These are phyloP conservation scores for Penicillium goetzii DNA, from an alignment of 495 filamentous ascomycete species.

Conservation along the genomic window DNA sequence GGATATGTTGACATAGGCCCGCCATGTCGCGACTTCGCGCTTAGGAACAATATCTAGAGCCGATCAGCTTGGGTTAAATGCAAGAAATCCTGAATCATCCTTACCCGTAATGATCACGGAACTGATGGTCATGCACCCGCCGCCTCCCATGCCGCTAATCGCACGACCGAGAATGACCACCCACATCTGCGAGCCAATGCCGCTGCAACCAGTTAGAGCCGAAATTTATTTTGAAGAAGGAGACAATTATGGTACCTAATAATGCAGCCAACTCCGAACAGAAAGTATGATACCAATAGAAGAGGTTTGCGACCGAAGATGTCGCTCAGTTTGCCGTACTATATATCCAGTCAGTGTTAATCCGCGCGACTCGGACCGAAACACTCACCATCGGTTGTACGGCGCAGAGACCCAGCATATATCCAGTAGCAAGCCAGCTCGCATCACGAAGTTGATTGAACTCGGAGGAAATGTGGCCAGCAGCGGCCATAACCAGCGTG, in stretches of 20 bases:
- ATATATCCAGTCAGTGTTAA: conserved; percentile 1
- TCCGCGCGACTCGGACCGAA: too few species aligned
- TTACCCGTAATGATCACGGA: conserved; percentile 64
- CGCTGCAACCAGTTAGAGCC: conserved; percentile 40
- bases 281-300: conserved; percentile 43
- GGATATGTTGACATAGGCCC: conserved; percentile 67
- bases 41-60: conserved; percentile 60
- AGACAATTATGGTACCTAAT: conserved; percentile 31
- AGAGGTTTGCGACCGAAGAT: conserved; percentile 52
- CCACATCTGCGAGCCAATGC: conserved; percentile 53
- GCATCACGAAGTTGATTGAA: conserved; percentile 62
- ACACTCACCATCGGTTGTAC: conserved; percentile 57
- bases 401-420: conserved; percentile 61
- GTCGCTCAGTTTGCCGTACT: conserved; percentile 53
- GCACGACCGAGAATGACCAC: conserved; percentile 60
- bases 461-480: conserved; percentile 66
- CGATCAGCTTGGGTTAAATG: neutral
- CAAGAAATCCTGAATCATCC: conserved; percentile 1
- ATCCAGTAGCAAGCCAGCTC: conserved; percentile 70
- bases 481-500: conserved; percentile 65
- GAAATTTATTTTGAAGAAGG: neutral
- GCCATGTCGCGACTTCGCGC: conserved; percentile 69
- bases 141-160: conserved; percentile 62
- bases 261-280: conserved; percentile 49
- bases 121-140: conserved; percentile 60